Percentiles rank a stretch among this genome's conserved stretches.
Conservation (phyloP, 305 asterid species). For the Fraxinus dipetala region DNA sequence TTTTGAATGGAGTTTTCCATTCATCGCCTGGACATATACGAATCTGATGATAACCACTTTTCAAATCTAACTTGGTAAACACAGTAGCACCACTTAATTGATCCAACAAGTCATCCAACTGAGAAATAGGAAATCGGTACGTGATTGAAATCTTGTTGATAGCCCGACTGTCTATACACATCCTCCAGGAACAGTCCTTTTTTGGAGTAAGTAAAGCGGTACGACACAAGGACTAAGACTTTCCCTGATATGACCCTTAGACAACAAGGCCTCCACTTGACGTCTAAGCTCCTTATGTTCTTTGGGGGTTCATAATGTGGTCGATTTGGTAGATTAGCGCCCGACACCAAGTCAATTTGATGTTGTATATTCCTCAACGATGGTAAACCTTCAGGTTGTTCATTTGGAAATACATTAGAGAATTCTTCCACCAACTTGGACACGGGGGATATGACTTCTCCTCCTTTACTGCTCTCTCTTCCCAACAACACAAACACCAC, state of each 20-base stretch:
- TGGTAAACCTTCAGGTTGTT: neutral
- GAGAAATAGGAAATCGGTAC: neutral
- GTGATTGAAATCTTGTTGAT: neutral
- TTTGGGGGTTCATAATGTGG: neutral
- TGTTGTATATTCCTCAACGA: neutral
- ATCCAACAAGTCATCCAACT: constrained; percentile 2
- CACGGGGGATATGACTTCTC: too few relatives aligned
- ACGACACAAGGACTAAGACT: neutral
- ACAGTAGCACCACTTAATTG: neutral
- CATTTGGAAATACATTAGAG: neutral
- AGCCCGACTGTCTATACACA: neutral
- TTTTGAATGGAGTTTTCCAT: constrained; percentile 1
- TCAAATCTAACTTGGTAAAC: neutral
- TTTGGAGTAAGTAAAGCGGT: neutral
- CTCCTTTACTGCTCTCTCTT: too few relatives aligned
- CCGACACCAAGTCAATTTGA: neutral
- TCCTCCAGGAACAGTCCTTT: neutral
- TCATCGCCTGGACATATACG: neutral
- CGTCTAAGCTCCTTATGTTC: neutral
- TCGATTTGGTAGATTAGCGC: neutral
- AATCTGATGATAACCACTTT: constrained; percentile 15
- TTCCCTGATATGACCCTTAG: neutral
- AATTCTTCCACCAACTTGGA: neutral
- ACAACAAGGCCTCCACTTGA: neutral
- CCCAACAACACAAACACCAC: too few relatives aligned